Evolutionary conservation across 768 basidiomycete species (phyloP).

Genomic region (Leucocoprinus leucothites): DNA sequence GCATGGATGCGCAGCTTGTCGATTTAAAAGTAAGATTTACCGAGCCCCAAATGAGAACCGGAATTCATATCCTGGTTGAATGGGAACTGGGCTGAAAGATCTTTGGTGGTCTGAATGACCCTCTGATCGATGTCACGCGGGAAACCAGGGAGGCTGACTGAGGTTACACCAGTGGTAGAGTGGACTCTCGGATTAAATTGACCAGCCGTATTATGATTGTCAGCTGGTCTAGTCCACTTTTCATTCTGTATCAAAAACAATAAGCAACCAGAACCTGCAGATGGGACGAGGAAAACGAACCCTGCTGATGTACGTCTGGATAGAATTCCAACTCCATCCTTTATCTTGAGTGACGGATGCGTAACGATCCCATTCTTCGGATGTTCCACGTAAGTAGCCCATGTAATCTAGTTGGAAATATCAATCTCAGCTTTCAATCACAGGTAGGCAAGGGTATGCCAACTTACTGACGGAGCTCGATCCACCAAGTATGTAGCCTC

Average conservation of each 20-base stretch:
- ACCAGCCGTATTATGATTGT: conserved; percentile 27
- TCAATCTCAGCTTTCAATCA: background rate
- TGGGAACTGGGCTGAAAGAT: background rate
- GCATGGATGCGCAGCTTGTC: too few species aligned
- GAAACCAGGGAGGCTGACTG: conserved; percentile 24
- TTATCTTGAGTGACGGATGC: conserved; percentile 24
- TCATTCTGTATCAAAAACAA: conserved; percentile 23
- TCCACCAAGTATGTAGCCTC: conserved; percentile 30
- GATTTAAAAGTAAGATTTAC: background rate
- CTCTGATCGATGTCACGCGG: conserved; percentile 15
- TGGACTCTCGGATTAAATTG: conserved; percentile 29
- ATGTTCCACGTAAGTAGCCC: conserved; percentile 20
- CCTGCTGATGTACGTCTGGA: conserved; percentile 20
- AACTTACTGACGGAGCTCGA: conserved; percentile 28
- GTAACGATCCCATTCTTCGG: conserved; percentile 28
- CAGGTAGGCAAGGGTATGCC: background rate
- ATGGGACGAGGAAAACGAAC: conserved; percentile 1
- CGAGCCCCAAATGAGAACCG: background rate
- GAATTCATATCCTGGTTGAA: conserved; percentile 22
- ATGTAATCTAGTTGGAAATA: conserved; percentile 12
- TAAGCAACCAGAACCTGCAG: conserved; percentile 10
- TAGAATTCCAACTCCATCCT: conserved; percentile 30
- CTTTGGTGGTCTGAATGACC: conserved; percentile 14
- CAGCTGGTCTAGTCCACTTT: conserved; percentile 23
- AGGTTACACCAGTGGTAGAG: conserved; percentile 19